Percentiles rank a stretch among this genome's conserved stretches.
These are phyloP conservation scores for Agaricales sp. DNA, from an alignment of 1,284 basidiomycete species.

Conservation along the genomic window DNA sequence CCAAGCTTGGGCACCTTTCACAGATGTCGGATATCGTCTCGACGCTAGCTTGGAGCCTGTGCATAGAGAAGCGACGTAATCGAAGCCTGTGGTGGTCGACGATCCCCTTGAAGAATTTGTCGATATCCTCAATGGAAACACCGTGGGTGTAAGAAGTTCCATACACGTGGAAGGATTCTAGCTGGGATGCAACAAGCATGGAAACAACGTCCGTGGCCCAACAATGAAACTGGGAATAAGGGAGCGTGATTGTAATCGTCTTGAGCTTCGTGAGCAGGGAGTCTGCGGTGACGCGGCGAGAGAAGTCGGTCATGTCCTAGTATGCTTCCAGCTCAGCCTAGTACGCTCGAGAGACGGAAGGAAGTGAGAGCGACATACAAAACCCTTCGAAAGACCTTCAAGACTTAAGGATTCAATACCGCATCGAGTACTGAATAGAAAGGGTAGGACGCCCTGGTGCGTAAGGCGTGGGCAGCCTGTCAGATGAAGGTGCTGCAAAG, in stretches of 20 bases:
- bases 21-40: constrained; percentile 45
- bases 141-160: constrained; percentile 19
- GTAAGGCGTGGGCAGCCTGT: constrained; percentile 63
- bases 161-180: constrained; percentile 55
- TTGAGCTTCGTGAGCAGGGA: constrained; percentile 27
- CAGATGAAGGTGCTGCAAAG: constrained; percentile 45
- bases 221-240: constrained; percentile 6
- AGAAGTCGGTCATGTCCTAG: constrained; percentile 24
- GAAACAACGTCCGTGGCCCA: constrained; percentile 35
- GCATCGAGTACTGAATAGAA: constrained; percentile 30
- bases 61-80: constrained; percentile 49
- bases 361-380: constrained; percentile 31
- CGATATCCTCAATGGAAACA: constrained; percentile 25
- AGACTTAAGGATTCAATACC: constrained; percentile 46
- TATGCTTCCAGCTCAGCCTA: constrained; percentile 35
- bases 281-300: constrained; percentile 50
- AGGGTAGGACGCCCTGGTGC: constrained; percentile 40
- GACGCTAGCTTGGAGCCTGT: constrained; percentile 46
- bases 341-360: background rate
- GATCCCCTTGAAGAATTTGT: constrained; percentile 40
- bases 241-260: constrained; percentile 9
- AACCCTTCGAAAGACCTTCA: constrained; percentile 50
- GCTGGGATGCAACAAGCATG: constrained; percentile 35
- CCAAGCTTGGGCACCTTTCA: constrained; percentile 34
- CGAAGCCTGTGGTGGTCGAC: constrained; percentile 36